phyloP scores from a whole-genome alignment of 371 early-diverging fungal species.

The Syncephalis fuscata region DNA sequence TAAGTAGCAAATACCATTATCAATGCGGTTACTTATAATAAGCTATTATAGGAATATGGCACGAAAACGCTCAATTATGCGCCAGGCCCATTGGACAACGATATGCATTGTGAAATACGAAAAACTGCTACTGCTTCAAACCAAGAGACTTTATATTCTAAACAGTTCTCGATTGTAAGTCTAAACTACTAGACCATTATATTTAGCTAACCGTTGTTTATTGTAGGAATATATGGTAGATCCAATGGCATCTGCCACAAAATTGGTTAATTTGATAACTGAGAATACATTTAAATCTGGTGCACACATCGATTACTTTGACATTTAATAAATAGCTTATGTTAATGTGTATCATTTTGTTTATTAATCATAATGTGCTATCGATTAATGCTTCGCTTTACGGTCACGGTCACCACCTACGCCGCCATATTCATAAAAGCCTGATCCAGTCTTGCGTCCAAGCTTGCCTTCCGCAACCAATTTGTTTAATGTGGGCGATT shows the following conservation, averaged over 20 bases:
- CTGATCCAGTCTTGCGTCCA: conserved; percentile 81
- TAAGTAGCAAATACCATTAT: conserved; percentile 11
- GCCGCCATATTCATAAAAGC: conserved; percentile 63
- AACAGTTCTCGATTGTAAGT: too few species aligned
- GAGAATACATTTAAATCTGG: conserved; percentile 45
- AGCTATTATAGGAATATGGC: too few species aligned
- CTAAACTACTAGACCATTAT: too few species aligned
- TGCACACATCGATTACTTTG: conserved; percentile 70
- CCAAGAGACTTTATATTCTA: conserved; percentile 37
- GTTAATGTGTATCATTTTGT: too few species aligned
- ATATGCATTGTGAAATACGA: conserved; percentile 69
- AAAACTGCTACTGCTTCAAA: conserved; percentile 50
- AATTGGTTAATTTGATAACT: conserved; percentile 32
- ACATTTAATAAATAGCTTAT: conserved; percentile 17
- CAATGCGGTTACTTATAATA: too few species aligned
- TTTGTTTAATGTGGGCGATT: conserved; percentile 49
- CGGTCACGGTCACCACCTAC: too few species aligned
- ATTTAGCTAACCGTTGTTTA: not conserved
- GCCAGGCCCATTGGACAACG: conserved; percentile 81
- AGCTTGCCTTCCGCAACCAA: conserved; percentile 57
- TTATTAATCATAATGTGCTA: too few species aligned
- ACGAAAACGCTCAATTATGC: conserved; percentile 60
- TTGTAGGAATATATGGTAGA: conserved; percentile 48
- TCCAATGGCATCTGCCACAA: conserved; percentile 47
- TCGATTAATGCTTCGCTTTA: too few species aligned